Conservation (phyloP, 768 basidiomycete species). For the Lactarius deliciosus region DNA sequence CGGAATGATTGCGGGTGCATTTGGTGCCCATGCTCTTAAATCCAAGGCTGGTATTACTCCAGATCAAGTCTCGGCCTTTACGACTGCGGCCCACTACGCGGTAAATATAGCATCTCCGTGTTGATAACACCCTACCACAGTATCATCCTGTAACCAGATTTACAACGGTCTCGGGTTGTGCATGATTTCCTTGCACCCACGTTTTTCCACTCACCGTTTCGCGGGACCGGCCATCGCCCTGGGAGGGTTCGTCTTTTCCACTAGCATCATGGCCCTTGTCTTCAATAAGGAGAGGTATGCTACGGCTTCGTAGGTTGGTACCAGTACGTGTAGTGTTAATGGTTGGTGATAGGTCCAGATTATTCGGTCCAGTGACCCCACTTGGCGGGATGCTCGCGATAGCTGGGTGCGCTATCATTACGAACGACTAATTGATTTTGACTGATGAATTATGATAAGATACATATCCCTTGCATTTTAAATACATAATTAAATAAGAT, state of each 20-base stretch:
- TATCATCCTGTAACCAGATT: conserved; percentile 42
- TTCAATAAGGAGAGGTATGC: conserved; percentile 47
- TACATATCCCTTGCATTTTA: conserved; percentile 55
- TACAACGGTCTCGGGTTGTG: conserved; percentile 69
- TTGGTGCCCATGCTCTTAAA: conserved; percentile 65
- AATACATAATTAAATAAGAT: background rate
- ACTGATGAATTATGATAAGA: conserved; percentile 36
- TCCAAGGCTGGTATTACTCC: conserved; percentile 46
- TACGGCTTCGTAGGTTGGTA: background rate
- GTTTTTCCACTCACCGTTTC: conserved; percentile 58
- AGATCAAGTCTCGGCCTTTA: conserved; percentile 59
- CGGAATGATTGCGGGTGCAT: conserved; percentile 63
- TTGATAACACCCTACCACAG: background rate
- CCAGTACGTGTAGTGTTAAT: background rate
- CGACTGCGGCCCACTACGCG: conserved; percentile 60
- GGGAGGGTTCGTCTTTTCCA: conserved; percentile 61
- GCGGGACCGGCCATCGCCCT: conserved; percentile 64
- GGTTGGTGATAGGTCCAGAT: conserved; percentile 41
- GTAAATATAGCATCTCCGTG: conserved; percentile 37
- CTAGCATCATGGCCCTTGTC: conserved; percentile 57
- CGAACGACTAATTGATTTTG: background rate
- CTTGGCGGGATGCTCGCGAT: conserved; percentile 65
- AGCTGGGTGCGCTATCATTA: conserved; percentile 52
- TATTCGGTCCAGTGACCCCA: conserved; percentile 66
- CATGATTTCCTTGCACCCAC: conserved; percentile 59